Conservation (phyloP, 2,329 filamentous ascomycete genomes). For the Lecanoromycetidae sp. region DNA sequence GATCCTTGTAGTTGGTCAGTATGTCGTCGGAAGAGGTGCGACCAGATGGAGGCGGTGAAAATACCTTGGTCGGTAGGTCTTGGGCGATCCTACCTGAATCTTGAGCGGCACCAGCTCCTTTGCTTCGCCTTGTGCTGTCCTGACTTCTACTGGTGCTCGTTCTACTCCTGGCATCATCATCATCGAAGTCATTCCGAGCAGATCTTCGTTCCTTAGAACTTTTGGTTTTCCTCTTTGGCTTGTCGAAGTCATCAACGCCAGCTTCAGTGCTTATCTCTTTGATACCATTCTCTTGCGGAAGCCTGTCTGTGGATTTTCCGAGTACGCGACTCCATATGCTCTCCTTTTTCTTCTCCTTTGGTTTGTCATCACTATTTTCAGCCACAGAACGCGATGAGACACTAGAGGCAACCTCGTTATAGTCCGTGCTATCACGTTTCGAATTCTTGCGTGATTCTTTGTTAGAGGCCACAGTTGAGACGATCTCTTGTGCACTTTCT, state of each 20-base stretch:
- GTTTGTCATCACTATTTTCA: conserved; percentile 28
- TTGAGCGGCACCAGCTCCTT: conserved; percentile 20
- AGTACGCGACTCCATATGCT: conserved; percentile 27
- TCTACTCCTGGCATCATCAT: conserved; percentile 13
- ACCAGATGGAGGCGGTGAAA: conserved; percentile 14
- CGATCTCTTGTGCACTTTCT: neutral
- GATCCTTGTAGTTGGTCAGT: conserved; percentile 16
- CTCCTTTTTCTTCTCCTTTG: conserved; percentile 33
- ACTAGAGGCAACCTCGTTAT: conserved; percentile 31
- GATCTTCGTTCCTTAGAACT: conserved; percentile 22
- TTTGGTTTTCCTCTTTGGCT: conserved; percentile 26
- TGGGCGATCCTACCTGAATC: conserved; percentile 20
- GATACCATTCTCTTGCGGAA: conserved; percentile 19
- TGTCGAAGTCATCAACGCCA: conserved; percentile 20
- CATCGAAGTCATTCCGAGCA: conserved; percentile 17
- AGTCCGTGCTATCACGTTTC: conserved; percentile 15
- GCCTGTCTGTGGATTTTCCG: conserved; percentile 33
- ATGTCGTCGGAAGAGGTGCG: neutral
- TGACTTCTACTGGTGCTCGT: conserved; percentile 17
- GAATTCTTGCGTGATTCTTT: neutral
- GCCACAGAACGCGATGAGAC: conserved; percentile 27
- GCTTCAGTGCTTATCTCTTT: conserved; percentile 14
- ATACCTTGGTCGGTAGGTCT: conserved; percentile 19
- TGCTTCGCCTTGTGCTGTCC: conserved; percentile 17
- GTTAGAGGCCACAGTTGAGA: neutral